phyloP scores from a whole-genome alignment of 805 yeast genomes.

The Saturnispora mendoncae region DNA sequence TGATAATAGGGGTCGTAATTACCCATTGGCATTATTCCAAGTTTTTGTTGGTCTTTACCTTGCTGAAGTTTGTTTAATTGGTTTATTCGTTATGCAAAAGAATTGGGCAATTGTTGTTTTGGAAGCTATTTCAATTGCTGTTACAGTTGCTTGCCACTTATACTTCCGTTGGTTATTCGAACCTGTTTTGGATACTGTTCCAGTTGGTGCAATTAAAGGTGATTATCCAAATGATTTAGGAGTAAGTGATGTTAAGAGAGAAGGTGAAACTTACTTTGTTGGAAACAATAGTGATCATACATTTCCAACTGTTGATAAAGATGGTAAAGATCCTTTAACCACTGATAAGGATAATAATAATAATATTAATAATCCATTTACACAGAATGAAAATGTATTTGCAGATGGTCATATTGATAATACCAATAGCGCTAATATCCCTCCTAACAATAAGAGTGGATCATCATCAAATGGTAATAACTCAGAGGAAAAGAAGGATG shows the following conservation, averaged over 20 bases:
- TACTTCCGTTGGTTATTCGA: slow-evolving; percentile 51
- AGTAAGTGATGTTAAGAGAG: slow-evolving; percentile 40
- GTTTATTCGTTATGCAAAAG: slow-evolving; percentile 67
- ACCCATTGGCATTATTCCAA: slow-evolving; percentile 65
- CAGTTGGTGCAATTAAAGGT: slow-evolving; percentile 49
- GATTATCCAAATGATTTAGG: slow-evolving; percentile 66
- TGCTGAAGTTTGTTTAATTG: slow-evolving; percentile 60
- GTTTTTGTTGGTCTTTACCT: slow-evolving; percentile 63
- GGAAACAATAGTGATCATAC: slow-evolving; percentile 6
- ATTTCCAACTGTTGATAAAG: not conserved
- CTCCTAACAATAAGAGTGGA: not conserved
- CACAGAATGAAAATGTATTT: too few species aligned
- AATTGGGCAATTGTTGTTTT: slow-evolving; percentile 72
- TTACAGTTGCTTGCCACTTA: slow-evolving; percentile 51
- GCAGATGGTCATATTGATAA: too few species aligned
- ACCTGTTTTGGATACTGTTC: slow-evolving; percentile 60
- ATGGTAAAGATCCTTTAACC: not conserved
- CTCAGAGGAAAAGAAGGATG: slow-evolving; percentile 9
- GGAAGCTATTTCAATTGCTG: slow-evolving; percentile 51
- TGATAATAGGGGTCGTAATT: slow-evolving; percentile 66
- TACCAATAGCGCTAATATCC: too few species aligned
- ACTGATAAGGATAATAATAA: not conserved
- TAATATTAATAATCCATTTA: too few species aligned
- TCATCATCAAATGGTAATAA: too few species aligned
- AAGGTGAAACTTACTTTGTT: slow-evolving; percentile 22